Evolutionary conservation across 306 rosid genomes (phyloP), one percentile per base, ranked within the genome.

Genomic region (Rubus parviflorus): DNA sequence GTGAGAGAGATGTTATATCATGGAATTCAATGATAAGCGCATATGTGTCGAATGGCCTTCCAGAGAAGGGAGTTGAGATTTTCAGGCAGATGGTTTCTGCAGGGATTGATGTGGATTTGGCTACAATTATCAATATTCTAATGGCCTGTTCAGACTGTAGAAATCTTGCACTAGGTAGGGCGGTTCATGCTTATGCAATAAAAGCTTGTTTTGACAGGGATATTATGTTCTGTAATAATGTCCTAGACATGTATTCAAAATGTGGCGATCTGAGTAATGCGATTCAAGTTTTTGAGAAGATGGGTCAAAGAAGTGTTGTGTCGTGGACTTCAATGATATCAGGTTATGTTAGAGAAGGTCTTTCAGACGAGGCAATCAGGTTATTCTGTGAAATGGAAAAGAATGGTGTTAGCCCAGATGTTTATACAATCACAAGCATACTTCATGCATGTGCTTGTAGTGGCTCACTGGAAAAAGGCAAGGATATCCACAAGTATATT

Each of bases 21-120:
- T 90, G 96, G 96, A 93, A 88, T 83, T 91, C 96, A 4, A 86
- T 90, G 97, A 93, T 93, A 48, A 90, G 91, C 77, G 97, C 92
- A 3, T 89, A 54, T 78, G 89, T 83, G n/a, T 67, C 57, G 68
- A 93, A 90, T 30, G 87, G 83, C 51, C 80, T 78, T 61, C 77
- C 87, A 2, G 75, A 74, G 69, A 85, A 37, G 64, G 96, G 85
- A 23, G 62, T 90, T 10, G 75, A 81, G 53, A 49, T 85, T 80
- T 93, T 87, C 48, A 45, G 61, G 74, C 76, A 83, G 81, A 90
- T 93, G 90, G 30, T 89, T 41, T 11, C 65, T 70, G 71, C 60
- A 51, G 70, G 89, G 63, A 51, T 82, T 74, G 76, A 62, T 41
- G 75, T 78, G 82, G 96, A 93, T 82, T 87, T 83, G 94, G 91